Conservation (phyloP, 495 filamentous ascomycete species). For the Hypoxylon fragiforme region DNA sequence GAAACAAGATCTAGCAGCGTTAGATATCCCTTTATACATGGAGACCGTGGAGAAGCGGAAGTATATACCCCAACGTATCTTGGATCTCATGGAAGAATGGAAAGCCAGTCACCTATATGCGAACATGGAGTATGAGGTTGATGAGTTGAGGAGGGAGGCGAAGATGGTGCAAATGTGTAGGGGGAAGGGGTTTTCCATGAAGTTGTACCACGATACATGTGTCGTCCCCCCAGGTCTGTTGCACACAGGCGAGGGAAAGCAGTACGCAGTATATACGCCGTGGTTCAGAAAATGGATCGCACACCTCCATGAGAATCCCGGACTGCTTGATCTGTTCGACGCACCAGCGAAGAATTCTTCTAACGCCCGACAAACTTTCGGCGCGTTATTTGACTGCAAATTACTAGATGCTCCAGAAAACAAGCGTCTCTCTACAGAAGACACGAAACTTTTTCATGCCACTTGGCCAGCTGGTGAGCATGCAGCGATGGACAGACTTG, state of each 20-base stretch:
- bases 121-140: slow-evolving; percentile 79
- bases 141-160: slow-evolving; percentile 74
- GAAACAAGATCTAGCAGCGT: slow-evolving; percentile 63
- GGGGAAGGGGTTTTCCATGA: slow-evolving; percentile 63
- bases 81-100: slow-evolving; percentile 72
- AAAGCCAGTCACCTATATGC: slow-evolving; percentile 71
- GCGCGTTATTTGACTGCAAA: slow-evolving; percentile 61
- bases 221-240: slow-evolving; percentile 75
- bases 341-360: slow-evolving; percentile 64
- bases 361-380: slow-evolving; percentile 54
- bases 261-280: slow-evolving; percentile 83
- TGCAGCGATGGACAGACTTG: slow-evolving; percentile 66
- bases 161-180: slow-evolving; percentile 62
- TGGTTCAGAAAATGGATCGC: slow-evolving; percentile 80
- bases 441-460: slow-evolving; percentile 57
- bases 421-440: slow-evolving; percentile 63
- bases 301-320: slow-evolving; percentile 67
- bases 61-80: slow-evolving; percentile 63
- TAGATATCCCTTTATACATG: slow-evolving; percentile 81
- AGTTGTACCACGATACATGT: slow-evolving; percentile 76
- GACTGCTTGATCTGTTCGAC: slow-evolving; percentile 63
- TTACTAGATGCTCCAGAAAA: slow-evolving; percentile 68
- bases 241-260: slow-evolving; percentile 64
- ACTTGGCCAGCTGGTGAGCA: slow-evolving; percentile 83
- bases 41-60: slow-evolving; percentile 70